These are phyloP conservation scores for Sugiyamaella lignohabitans DNA, from an alignment of 805 yeast species.

Conservation along the genomic window DNA sequence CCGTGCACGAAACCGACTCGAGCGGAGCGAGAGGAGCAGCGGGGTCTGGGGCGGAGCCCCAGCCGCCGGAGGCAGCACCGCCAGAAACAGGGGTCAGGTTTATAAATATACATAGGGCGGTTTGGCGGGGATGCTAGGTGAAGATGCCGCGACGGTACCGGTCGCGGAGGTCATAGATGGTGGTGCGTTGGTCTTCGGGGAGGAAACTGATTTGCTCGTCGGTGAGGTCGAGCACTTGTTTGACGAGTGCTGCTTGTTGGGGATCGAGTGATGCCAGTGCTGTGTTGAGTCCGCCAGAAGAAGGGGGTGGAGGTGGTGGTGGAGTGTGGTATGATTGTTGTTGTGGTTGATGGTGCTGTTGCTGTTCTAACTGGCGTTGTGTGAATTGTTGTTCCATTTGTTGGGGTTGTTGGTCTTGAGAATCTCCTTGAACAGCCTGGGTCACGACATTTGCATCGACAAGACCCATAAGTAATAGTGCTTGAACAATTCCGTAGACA, in stretches of 20 bases:
- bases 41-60: too few relatives aligned
- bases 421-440: slow-evolving; percentile 19
- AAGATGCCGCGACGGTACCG: slow-evolving; percentile 17
- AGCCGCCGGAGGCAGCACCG: neutral
- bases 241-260: slow-evolving; percentile 42
- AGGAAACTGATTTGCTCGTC: slow-evolving; percentile 44
- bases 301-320: slow-evolving; percentile 17
- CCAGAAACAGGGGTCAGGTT: neutral
- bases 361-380: slow-evolving; percentile 5
- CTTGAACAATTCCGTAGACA: slow-evolving; percentile 69
- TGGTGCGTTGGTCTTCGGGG: slow-evolving; percentile 44
- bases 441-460: slow-evolving; percentile 27
- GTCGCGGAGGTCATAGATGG: slow-evolving; percentile 23
- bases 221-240: slow-evolving; percentile 43
- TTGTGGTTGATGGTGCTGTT: slow-evolving; percentile 1
- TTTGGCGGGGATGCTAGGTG: slow-evolving; percentile 1
- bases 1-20: too few relatives aligned
- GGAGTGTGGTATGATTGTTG: slow-evolving; percentile 11
- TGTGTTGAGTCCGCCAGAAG: slow-evolving; percentile 12
- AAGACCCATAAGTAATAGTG: slow-evolving; percentile 41
- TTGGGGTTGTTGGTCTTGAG: slow-evolving; percentile 7
- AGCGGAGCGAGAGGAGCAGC: too few relatives aligned
- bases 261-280: slow-evolving; percentile 28
- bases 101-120: neutral
- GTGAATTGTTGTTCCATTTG: slow-evolving; percentile 8